phyloP scores from a whole-genome alignment of 192 early-diverging fungal species.

The Linnemannia schmuckeri region DNA sequence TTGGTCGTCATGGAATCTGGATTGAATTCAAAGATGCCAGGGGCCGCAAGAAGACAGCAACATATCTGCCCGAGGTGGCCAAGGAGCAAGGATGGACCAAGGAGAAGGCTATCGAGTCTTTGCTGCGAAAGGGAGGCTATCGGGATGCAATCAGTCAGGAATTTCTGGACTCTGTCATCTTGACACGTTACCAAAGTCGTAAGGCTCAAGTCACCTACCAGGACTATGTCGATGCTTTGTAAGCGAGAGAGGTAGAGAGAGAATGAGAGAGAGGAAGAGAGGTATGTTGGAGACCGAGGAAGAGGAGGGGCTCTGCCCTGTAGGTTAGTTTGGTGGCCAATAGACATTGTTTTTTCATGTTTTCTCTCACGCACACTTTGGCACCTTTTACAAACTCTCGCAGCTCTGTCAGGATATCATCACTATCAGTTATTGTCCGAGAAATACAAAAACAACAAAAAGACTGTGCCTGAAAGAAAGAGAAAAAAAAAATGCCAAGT shows the following conservation, averaged over 20 bases:
- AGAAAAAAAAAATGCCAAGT: too few species aligned
- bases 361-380: too few species aligned
- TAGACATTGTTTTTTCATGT: too few species aligned
- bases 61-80: conserved; percentile 93
- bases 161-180: conserved; percentile 68
- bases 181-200: conserved; percentile 88
- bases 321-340: too few species aligned
- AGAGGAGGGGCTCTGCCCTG: background rate
- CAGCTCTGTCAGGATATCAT: background rate
- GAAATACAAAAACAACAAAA: background rate
- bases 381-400: background rate
- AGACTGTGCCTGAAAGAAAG: too few species aligned
- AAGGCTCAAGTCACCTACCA: conserved; percentile 79
- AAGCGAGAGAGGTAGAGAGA: too few species aligned
- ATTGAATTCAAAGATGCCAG: conserved; percentile 80
- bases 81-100: conserved; percentile 93
- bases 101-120: conserved; percentile 83
- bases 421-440: background rate
- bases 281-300: too few species aligned
- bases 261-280: background rate
- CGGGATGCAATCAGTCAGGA: conserved; percentile 70
- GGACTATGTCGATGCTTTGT: conserved; percentile 70
- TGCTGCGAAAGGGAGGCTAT: conserved; percentile 91
- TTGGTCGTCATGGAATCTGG: conserved; percentile 95
- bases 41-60: conserved; percentile 75